phyloP scores from a whole-genome alignment of 768 basidiomycete species.

The Coprinopsis strossmayeri region DNA sequence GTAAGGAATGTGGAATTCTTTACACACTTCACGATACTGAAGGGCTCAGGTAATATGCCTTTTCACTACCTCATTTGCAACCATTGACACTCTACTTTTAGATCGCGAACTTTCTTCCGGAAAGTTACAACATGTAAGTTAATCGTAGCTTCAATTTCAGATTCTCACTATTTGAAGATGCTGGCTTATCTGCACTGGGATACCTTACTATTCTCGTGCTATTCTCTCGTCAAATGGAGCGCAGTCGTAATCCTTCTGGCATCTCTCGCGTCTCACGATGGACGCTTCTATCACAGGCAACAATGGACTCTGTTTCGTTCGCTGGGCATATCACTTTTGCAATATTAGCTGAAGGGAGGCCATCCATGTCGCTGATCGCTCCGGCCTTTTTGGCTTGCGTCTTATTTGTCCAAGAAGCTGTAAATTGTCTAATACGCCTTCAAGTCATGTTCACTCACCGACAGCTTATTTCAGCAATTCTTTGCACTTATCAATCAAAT shows the following conservation, averaged over 20 bases:
- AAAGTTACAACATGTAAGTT: conserved; percentile 62
- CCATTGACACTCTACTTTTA: conserved; percentile 13
- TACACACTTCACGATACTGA: conserved; percentile 59
- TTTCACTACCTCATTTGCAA: neutral
- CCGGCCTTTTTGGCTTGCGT: conserved; percentile 82
- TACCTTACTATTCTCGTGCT: conserved; percentile 65
- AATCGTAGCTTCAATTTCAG: neutral
- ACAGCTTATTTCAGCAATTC: conserved; percentile 67
- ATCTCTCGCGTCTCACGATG: conserved; percentile 77
- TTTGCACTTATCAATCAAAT: conserved; percentile 74
- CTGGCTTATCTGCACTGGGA: conserved; percentile 57
- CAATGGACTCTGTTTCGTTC: conserved; percentile 79
- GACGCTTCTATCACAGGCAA: conserved; percentile 74
- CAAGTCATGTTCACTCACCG: too few species aligned
- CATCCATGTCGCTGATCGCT: conserved; percentile 74
- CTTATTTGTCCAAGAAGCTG: conserved; percentile 78
- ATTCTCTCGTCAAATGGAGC: conserved; percentile 68
- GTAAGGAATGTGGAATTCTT: conserved; percentile 74
- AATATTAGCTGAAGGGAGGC: conserved; percentile 74
- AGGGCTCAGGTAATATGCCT: conserved; percentile 53
- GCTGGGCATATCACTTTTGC: conserved; percentile 87
- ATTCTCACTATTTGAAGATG: conserved; percentile 41
- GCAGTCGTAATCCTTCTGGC: conserved; percentile 71
- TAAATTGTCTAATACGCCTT: too few species aligned
- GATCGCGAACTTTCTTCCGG: conserved; percentile 61